Evolutionary conservation across 2,329 filamentous ascomycete genomes (phyloP).

Genomic region (Fusarium citri): DNA sequence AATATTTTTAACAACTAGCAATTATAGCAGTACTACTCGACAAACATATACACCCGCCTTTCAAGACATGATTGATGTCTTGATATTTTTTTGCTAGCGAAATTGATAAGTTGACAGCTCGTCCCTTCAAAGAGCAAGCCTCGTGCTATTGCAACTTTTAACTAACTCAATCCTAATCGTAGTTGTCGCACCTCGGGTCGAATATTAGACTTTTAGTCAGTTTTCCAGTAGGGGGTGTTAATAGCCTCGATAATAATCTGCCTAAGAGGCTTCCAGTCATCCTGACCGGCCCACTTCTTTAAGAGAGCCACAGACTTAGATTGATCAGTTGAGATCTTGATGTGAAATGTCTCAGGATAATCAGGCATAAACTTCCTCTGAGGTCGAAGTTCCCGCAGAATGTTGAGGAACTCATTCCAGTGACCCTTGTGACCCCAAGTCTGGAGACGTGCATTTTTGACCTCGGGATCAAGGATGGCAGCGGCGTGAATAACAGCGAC

Average conservation of each 20-base stretch:
- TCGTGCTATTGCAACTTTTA: too few species aligned
- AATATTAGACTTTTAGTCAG: neutral
- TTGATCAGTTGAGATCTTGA: conserved; percentile 1
- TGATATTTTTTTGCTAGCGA: too few species aligned
- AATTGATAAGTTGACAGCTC: too few species aligned
- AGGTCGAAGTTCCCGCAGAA: conserved; percentile 23
- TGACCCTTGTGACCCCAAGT: conserved; percentile 20
- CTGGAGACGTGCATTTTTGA: conserved; percentile 23
- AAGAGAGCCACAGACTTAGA: conserved; percentile 2
- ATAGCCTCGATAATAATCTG: neutral
- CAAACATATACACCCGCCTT: too few species aligned
- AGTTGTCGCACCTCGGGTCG: too few species aligned
- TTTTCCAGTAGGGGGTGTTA: neutral
- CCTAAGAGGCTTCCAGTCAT: conserved; percentile 1
- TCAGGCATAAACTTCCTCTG: conserved; percentile 15
- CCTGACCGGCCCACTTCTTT: conserved; percentile 8
- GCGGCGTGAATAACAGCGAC: conserved; percentile 29
- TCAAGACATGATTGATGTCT: too few species aligned
- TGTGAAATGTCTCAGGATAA: conserved; percentile 13
- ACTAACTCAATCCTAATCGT: too few species aligned
- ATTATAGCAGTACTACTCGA: too few species aligned
- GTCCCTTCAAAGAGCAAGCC: too few species aligned
- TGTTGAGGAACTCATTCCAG: conserved; percentile 28
- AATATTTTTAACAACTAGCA: too few species aligned
- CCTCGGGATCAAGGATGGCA: conserved; percentile 17